These are phyloP conservation scores for Patellifolia procumbens DNA, from an alignment of 179 eudicot genomes.

Conservation along the genomic window DNA sequence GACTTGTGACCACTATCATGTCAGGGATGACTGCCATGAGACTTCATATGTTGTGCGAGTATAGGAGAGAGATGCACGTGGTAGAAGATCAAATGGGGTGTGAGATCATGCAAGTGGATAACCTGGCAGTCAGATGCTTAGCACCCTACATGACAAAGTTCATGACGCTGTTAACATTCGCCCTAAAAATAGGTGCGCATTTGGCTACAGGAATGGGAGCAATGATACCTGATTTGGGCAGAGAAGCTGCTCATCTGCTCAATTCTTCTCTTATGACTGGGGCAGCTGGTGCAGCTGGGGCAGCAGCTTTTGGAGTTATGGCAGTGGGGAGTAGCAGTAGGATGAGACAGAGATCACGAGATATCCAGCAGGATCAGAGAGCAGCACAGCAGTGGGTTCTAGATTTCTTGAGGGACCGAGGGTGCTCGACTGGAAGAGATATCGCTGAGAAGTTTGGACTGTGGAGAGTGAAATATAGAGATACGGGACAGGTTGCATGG, in stretches of 20 bases:
- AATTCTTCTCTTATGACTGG: constrained; percentile 64
- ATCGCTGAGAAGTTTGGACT: constrained; percentile 93
- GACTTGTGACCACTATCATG: constrained; percentile 67
- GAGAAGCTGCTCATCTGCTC: constrained; percentile 70
- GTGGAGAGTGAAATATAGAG: constrained; percentile 91
- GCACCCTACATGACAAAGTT: constrained; percentile 91
- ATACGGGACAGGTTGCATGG: constrained; percentile 92
- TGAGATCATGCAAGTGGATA: constrained; percentile 85
- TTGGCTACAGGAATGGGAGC: constrained; percentile 87
- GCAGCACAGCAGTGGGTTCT: constrained; percentile 93
- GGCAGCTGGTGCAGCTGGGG: constrained; percentile 73
- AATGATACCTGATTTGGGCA: constrained; percentile 86
- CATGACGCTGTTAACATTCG: constrained; percentile 84
- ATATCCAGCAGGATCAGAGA: constrained; percentile 51
- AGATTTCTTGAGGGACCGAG: constrained; percentile 77
- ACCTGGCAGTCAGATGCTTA: constrained; percentile 61
- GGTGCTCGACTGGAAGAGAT: constrained; percentile 78
- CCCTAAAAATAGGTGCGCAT: constrained; percentile 92
- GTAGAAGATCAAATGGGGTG: constrained; percentile 91
- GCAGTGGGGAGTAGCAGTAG: constrained; percentile 44
- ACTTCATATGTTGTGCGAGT: constrained; percentile 91
- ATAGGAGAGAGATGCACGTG: constrained; percentile 83
- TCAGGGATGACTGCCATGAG: constrained; percentile 87
- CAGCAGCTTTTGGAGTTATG: constrained; percentile 70
- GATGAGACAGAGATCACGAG: constrained; percentile 49